Evolutionary conservation across 306 rosid species (phyloP).

Genomic region (Cicer judaicum): DNA sequence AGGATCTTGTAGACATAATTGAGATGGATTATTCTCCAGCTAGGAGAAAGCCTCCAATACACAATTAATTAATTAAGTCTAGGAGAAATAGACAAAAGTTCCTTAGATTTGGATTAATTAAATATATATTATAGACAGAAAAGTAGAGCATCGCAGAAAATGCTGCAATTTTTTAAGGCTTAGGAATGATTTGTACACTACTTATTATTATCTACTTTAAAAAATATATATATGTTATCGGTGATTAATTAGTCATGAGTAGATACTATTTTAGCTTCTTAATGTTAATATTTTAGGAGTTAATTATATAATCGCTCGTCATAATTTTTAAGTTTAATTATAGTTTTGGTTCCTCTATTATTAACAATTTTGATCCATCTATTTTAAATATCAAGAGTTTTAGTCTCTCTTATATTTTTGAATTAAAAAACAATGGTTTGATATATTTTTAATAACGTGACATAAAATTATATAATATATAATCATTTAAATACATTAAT

Average conservation of each 20-base stretch:
- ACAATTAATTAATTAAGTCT: constrained; percentile 63
- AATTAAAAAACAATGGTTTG: no score
- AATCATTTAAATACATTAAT: no score
- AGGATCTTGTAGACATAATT: constrained; percentile 59
- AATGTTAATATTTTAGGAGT: neutral
- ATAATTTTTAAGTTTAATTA: neutral
- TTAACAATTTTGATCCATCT: no score
- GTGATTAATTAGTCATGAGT: constrained; percentile 46
- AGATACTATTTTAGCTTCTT: constrained; percentile 16
- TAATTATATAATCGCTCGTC: neutral
- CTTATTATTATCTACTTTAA: constrained; percentile 34
- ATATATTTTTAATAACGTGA: no score
- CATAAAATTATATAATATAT: no score
- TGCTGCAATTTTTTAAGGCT: constrained; percentile 76
- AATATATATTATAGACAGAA: constrained; percentile 29
- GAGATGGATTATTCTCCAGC: constrained; percentile 97
- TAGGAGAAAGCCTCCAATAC: constrained; percentile 82
- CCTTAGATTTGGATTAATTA: constrained; percentile 40
- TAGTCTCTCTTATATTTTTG: no score
- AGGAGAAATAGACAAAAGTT: constrained; percentile 24
- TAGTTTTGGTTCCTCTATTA: no score
- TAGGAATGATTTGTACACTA: constrained; percentile 59
- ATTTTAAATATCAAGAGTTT: no score
- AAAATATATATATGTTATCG: constrained; percentile 27
- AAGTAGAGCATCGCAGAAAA: constrained; percentile 66